A percentile compares a stretch with the other conserved stretches of the same genome.
phyloP scores from a whole-genome alignment of 139 green algal species.

The Protoeuglena noctilucae region DNA sequence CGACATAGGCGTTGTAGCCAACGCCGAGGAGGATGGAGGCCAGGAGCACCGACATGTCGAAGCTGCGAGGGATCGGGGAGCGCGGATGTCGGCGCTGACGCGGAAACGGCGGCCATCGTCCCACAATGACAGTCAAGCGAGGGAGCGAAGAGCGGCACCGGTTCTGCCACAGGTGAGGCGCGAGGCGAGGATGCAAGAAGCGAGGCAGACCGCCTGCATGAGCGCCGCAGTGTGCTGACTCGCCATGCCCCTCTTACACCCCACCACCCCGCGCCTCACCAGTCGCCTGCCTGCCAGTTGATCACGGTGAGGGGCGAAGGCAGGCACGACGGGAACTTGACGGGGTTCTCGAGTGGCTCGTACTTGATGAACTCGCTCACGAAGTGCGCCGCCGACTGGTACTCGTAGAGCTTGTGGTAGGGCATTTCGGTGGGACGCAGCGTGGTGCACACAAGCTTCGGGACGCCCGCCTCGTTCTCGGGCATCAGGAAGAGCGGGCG shows the following conservation, averaged over 20 bases:
- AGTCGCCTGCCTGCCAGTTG: conserved; percentile 54
- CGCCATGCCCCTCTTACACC: too few species aligned
- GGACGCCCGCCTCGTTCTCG: conserved; percentile 59
- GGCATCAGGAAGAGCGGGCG: conserved; percentile 45
- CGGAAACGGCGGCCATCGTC: too few species aligned
- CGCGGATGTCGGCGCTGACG: too few species aligned
- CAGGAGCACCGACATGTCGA: conserved; percentile 58
- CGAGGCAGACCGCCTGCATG: too few species aligned
- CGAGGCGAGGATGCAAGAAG: too few species aligned
- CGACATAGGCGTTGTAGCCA: conserved; percentile 66
- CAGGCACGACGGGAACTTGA: conserved; percentile 36
- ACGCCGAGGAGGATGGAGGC: conserved; percentile 49
- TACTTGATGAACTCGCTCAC: conserved; percentile 59
- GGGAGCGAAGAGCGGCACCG: too few species aligned
- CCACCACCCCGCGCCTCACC: too few species aligned
- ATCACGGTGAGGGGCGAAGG: conserved; percentile 45
- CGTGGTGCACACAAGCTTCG: conserved; percentile 68
- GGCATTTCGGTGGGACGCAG: conserved; percentile 35
- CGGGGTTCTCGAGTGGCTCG: conserved; percentile 57
- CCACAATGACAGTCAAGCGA: too few species aligned
- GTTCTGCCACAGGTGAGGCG: too few species aligned
- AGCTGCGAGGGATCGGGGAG: too few species aligned
- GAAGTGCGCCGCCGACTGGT: conserved; percentile 45
- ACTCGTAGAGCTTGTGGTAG: conserved; percentile 45
- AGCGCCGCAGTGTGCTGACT: too few species aligned